Evolutionary conservation across 371 early-diverging fungal species (phyloP), one percentile per base, ranked within the genome.

Genomic region (Umbelopsis sp.): DNA sequence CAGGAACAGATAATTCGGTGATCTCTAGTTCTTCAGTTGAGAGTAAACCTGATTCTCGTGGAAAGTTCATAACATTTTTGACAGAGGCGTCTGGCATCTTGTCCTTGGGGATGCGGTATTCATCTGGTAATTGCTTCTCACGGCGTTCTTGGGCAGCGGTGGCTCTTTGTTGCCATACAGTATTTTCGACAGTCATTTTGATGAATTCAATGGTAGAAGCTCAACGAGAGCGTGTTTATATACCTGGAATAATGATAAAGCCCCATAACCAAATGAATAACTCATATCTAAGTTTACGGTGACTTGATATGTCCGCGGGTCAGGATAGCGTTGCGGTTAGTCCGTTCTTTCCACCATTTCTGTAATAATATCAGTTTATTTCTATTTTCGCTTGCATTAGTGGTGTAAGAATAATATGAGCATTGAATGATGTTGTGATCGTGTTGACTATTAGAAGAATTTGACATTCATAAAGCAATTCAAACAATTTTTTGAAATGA

Each of bases 101-200:
- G 35, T 57, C 35, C 57, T 57, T 57, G 57, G 57, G 57, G 32
- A 57, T 57, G 12, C 57, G 57, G 14, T 35, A 57, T 57, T 57
- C 57, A 11, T 57, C 57, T 24, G 57, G 57, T 6, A 57, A 12
- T 18, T 57, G 57, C 16, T 57, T 57, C 57, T 57, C 57, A 7
- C 57, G 57, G 18, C 57, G 37, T 18, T 57, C 57, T 9, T 29
- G 57, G 11, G 57, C 57, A 32, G 57, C 57, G 5, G 8, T 25
- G 4, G 16, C 57, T 8, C 29, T 6, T 12, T 16, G 18, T 29
- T 57, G 35, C 25, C 29, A 57, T 11, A 29, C 29, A 35, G 57
- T 37, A 16, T 8, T 18, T 37, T 57, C 57, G 52, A 29, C 18
- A 35, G 57, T 35, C 57, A 57, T 57, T 25, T 3, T 51, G 24